These are phyloP conservation scores for Candida ipomoeae DNA, from an alignment of 805 yeast genomes.

Conservation along the genomic window DNA sequence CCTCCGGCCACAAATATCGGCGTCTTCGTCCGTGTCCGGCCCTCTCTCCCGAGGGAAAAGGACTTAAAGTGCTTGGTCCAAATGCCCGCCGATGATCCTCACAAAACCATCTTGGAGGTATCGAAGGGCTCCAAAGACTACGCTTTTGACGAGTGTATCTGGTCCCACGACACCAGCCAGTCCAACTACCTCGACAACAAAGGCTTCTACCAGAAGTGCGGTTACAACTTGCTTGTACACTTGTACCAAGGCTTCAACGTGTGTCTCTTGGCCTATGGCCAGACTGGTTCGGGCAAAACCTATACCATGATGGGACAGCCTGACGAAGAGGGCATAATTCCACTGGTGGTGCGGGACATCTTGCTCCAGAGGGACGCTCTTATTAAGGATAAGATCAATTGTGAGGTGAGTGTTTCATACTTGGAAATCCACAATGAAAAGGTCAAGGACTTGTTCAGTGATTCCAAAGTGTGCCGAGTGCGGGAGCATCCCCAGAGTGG, in stretches of 20 bases:
- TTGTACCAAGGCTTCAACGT: constrained; percentile 48
- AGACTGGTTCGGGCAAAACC: constrained; percentile 42
- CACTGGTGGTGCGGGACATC: constrained; percentile 48
- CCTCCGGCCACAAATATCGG: constrained; percentile 28
- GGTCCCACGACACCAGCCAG: constrained; percentile 40
- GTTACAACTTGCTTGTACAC: constrained; percentile 50
- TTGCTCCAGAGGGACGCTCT: constrained; percentile 40
- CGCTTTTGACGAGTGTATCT: constrained; percentile 49
- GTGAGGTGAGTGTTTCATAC: constrained; percentile 50
- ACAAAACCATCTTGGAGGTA: constrained; percentile 17
- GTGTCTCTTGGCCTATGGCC: constrained; percentile 42
- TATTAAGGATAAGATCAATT: constrained; percentile 34
- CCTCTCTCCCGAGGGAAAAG: constrained; percentile 33
- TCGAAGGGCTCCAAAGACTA: constrained; percentile 36
- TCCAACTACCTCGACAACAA: constrained; percentile 43
- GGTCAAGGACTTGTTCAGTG: constrained; percentile 56
- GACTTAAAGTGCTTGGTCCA: constrained; percentile 23
- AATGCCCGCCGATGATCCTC: constrained; percentile 27
- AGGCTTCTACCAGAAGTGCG: constrained; percentile 50
- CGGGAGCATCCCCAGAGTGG: constrained; percentile 65
- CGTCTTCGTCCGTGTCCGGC: constrained; percentile 53
- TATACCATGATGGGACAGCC: constrained; percentile 41
- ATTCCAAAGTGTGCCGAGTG: constrained; percentile 39
- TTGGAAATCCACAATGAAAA: constrained; percentile 77
- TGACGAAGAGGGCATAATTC: constrained; percentile 35